phyloP scores from a whole-genome alignment of 176 grass and related monocot species.

The Guadua angustifolia region DNA sequence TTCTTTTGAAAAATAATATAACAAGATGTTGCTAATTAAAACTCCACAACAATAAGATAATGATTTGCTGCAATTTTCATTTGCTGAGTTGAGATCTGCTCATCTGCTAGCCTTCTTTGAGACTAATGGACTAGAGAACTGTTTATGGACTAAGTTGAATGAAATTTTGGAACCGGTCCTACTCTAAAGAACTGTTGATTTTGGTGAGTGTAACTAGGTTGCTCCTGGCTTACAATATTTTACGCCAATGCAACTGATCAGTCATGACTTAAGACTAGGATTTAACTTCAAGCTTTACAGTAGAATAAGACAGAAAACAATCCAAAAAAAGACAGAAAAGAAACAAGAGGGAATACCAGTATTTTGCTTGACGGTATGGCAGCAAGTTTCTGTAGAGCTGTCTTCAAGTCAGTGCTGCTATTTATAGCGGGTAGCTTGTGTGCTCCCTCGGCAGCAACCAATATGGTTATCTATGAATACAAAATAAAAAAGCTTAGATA shows the following conservation, averaged over 20 bases:
- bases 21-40: slow-evolving; percentile 13
- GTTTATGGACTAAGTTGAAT: not conserved
- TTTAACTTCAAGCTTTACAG: not conserved
- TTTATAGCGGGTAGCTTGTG: slow-evolving; percentile 91
- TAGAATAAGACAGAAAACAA: slow-evolving; percentile 2
- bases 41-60: not conserved
- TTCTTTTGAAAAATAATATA: not conserved
- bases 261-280: not conserved
- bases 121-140: not conserved
- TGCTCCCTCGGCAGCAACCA: slow-evolving; percentile 85
- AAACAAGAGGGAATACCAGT: slow-evolving; percentile 62
- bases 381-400: slow-evolving; percentile 79
- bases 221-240: not conserved
- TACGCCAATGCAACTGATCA: slow-evolving; percentile 6
- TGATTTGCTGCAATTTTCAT: not conserved
- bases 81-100: not conserved
- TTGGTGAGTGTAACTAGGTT: not conserved
- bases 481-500: slow-evolving; percentile 11
- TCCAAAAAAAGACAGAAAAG: not conserved
- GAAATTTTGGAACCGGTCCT: not conserved
- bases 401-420: slow-evolving; percentile 76
- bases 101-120: not conserved
- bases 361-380: slow-evolving; percentile 85
- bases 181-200: not conserved
- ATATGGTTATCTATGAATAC: slow-evolving; percentile 72